Conservation (phyloP, 2,329 filamentous ascomycete species). For the Annulohypoxylon truncatum region DNA sequence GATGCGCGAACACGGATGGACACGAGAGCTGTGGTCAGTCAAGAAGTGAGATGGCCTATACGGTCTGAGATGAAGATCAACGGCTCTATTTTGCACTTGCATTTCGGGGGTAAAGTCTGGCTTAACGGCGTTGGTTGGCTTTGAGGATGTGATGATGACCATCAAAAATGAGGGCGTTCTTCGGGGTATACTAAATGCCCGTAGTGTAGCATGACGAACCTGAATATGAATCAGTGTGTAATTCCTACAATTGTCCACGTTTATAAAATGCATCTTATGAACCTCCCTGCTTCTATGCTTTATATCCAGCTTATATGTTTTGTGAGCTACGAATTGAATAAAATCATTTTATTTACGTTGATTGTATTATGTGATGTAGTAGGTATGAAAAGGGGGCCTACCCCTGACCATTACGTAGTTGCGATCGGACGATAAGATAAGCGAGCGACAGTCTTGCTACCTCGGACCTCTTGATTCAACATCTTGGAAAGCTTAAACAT, state of each 20-base stretch:
- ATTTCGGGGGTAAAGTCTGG: conserved; percentile 22
- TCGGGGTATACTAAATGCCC: conserved; percentile 21
- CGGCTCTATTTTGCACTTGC: conserved; percentile 13
- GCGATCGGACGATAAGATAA: conserved; percentile 10
- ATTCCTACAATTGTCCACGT: neutral
- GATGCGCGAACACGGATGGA: conserved; percentile 71
- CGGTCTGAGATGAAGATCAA: neutral
- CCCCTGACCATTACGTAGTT: neutral
- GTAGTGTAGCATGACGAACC: conserved; percentile 14
- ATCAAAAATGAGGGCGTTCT: conserved; percentile 32
- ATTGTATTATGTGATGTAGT: neutral
- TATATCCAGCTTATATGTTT: neutral
- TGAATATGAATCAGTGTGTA: conserved; percentile 1
- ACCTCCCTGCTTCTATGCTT: neutral
- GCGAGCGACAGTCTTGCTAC: neutral
- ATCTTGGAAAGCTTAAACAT: conserved; percentile 4
- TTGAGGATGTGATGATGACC: conserved; percentile 21
- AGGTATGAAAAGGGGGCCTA: conserved; percentile 7
- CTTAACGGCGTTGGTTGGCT: conserved; percentile 33
- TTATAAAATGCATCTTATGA: neutral
- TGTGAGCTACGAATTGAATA: neutral
- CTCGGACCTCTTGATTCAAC: conserved; percentile 11
- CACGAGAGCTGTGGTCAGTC: conserved; percentile 71
- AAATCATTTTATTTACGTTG: neutral
- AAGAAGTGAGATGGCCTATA: conserved; percentile 52